Evolutionary conservation across 148 eudicot genomes (phyloP), one percentile per base, ranked within the genome.

Genomic region (Rhododendron simsii): DNA sequence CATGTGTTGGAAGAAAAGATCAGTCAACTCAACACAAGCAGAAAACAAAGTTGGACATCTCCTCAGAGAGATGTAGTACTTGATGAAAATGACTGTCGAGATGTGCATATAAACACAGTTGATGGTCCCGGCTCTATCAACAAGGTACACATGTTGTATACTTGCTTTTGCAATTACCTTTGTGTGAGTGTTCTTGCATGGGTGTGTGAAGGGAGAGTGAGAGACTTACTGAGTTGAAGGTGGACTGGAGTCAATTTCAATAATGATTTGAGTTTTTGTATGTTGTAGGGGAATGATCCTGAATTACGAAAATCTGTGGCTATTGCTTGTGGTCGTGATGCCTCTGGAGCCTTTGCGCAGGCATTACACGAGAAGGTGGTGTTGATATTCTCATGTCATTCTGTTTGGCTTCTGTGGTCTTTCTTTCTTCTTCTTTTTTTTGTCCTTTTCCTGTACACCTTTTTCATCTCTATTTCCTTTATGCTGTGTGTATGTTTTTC

Each of bases 301-400:
- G 83, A 85, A 57, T 78, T 59, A 47, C 85, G 86, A 81, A 89
- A 87, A 80, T 67, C 80, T n/a, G 2, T 57, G 41, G 85, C 71
- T 86, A 33, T 76, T 53, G 90, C 86, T 86, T 85, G 86, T 78
- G 90, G 83, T 75, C 89, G 82, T 79, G 94, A 93, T 87, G 53
- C 91, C 73, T 91, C 99, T 33, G 92, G 95, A 89, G 93, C 90
- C 87, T 89, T 95, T 88, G 90, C 98, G 69, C 94, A 91, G 89
- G 99, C 98, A 50, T 87, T 95, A 91, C 96, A 95, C n/a, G 99
- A 97, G 86, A 97, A 97, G 95, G 99, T 97, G 88, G 37, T 80
- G 45, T 57, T 41, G 11, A 81, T 26, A 47, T 47, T 84, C 35
- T 30, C 41, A 80, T 80, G 9, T 87, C 35, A n/a, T 33, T 78